Evolutionary conservation across 768 basidiomycete genomes (phyloP), one percentile per base, ranked within the genome.

Genomic region (Leucosporidium scottii): DNA sequence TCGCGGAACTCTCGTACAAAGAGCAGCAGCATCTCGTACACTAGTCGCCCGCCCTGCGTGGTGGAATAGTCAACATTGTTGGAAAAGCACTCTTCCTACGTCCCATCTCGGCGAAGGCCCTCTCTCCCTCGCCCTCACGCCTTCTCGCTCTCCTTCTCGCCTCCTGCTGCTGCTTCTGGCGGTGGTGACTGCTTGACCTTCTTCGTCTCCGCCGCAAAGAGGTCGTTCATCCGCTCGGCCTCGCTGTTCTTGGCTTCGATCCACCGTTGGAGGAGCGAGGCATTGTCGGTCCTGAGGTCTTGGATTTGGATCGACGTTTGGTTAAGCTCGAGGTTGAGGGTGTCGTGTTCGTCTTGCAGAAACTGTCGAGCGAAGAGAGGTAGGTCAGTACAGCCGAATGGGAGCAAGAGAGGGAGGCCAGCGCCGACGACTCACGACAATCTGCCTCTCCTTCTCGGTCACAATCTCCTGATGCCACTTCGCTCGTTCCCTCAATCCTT

Each of bases 231-330:
- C 79, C 86, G 87, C 78, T 93, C 91, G 13, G 89, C 94, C 75
- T 93, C 93, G 28, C 18, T 80, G 77, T 96, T 91, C 80, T 96
- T 96, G 71, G 88, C 87, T 75, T 98, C 96, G 13, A 98, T 83
- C 94, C 96, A 99, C 23, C 94, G 87, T 77, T 96, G 92, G 1
- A 98, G 83, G 31, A 99, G 85, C 75, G 91, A 88, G 30, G 93
- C 93, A 74, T 99, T 99, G 78, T 99, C 94, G 74, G 87, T 88
- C 59, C 85, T 85, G 44, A 99, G 83, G n/a, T 82, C 87, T 75
- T 85, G 82, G 77, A 94, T 96, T 47, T 90, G 86, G 68, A 91
- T 86, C 64, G 90, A 88, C 30, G 94, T 86, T 75, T 94, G 90
- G 54, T 87, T 85, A 18, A 98, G 84, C 78, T 99, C 94, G 59